Evolutionary conservation across 169 alveolate genomes (phyloP).

Genomic region (Cryptosporidium tyzzeri): DNA sequence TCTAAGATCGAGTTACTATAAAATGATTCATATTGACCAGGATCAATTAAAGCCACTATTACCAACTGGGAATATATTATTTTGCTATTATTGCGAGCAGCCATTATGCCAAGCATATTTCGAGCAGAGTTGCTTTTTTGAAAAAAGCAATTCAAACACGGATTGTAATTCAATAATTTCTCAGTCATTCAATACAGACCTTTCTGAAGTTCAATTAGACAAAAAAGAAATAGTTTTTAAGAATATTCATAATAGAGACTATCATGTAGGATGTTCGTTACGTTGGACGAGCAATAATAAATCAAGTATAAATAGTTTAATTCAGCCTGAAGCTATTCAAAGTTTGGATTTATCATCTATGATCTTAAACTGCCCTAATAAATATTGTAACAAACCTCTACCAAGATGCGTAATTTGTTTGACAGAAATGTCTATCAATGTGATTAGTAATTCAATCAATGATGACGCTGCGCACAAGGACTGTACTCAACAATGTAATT

Average conservation of each 20-base stretch:
- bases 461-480: background rate
- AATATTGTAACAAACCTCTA: conserved; percentile 45
- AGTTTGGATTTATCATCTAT: conserved; percentile 2
- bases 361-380: conserved; percentile 59
- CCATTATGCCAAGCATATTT: conserved; percentile 22
- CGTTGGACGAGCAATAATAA: conserved; percentile 1
- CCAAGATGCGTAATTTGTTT: conserved; percentile 68
- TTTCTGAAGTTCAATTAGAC: background rate
- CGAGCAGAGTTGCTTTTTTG: background rate
- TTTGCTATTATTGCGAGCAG: conserved; percentile 61
- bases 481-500: background rate
- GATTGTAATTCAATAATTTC: conserved; percentile 2
- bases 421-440: conserved; percentile 44
- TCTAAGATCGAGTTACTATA: conserved; percentile 12
- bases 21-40: background rate
- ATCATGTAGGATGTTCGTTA: background rate
- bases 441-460: background rate
- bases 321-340: conserved; percentile 3
- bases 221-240: conserved; percentile 12
- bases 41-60: background rate
- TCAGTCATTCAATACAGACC: background rate
- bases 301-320: background rate
- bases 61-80: conserved; percentile 65
- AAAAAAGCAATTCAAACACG: background rate
- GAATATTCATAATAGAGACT: background rate